Evolutionary conservation across 768 basidiomycete species (phyloP).

Genomic region (Lactarius sanguifluus): DNA sequence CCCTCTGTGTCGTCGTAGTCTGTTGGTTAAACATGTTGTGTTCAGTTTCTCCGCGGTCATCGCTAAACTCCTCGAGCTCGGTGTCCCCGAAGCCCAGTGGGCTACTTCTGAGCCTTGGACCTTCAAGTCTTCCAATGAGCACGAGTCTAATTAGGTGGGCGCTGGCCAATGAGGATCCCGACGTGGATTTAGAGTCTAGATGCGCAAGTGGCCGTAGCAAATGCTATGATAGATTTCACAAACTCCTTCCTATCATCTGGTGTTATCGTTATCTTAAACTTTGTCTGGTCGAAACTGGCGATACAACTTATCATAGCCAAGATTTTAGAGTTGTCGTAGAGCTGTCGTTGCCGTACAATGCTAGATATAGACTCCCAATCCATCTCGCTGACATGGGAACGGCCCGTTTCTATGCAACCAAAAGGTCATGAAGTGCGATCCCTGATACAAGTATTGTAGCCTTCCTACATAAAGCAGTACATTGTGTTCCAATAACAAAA

Average conservation of each 20-base stretch:
- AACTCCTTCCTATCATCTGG: neutral
- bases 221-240: constrained; percentile 1
- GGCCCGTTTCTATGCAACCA: neutral
- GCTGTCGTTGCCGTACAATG: neutral
- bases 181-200: neutral
- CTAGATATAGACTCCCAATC: neutral
- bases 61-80: constrained; percentile 84
- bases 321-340: neutral
- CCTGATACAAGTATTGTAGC: neutral
- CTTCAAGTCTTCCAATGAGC: constrained; percentile 53
- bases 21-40: constrained; percentile 20
- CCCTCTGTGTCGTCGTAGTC: neutral
- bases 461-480: neutral
- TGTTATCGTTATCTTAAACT: neutral
- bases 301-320: neutral
- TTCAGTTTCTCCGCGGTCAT: constrained; percentile 80
- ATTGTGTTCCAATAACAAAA: neutral
- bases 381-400: neutral
- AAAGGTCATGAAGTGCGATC: neutral
- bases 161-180: neutral
- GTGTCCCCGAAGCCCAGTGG: constrained; percentile 83
- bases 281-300: neutral
- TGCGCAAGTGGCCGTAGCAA: neutral
- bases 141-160: constrained; percentile 31
- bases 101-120: constrained; percentile 71